A percentile compares a stretch with the other conserved stretches of the same genome.
phyloP scores from a whole-genome alignment of 164 flowering plant genomes.

The Nelumbo lutea region DNA sequence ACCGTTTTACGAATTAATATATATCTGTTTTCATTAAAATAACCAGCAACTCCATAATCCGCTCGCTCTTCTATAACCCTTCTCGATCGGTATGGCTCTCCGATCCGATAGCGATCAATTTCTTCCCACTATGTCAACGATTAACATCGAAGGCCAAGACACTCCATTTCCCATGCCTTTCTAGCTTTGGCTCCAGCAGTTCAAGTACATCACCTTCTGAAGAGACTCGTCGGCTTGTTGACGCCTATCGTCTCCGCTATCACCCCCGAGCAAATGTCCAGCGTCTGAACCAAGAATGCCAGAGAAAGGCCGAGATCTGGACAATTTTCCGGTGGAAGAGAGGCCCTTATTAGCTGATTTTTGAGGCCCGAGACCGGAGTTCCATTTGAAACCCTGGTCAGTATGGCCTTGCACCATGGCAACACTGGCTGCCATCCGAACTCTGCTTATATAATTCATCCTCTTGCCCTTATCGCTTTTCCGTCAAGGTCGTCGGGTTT shows the following conservation, averaged over 20 bases:
- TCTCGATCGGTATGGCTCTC: no score
- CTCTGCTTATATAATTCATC: slow-evolving; percentile 45
- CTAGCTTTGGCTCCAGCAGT: slow-evolving; percentile 50
- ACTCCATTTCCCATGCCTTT: not conserved
- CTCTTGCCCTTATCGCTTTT: not conserved
- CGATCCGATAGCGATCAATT: no score
- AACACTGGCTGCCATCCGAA: slow-evolving; percentile 53
- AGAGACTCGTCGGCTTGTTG: slow-evolving; percentile 39
- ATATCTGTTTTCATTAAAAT: no score
- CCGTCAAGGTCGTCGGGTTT: not conserved
- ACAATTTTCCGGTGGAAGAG: not conserved
- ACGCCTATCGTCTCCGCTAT: slow-evolving; percentile 16
- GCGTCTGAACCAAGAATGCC: slow-evolving; percentile 14
- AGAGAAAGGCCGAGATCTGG: slow-evolving; percentile 16
- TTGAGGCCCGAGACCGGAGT: slow-evolving; percentile 29
- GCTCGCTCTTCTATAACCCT: no score
- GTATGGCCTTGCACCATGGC: slow-evolving; percentile 50
- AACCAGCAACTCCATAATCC: no score
- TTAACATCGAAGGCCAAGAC: no score
- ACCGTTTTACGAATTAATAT: no score
- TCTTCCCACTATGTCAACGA: no score
- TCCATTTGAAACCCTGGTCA: slow-evolving; percentile 35
- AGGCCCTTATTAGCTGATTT: slow-evolving; percentile 14
- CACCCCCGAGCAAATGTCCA: slow-evolving; percentile 3
- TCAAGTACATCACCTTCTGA: slow-evolving; percentile 44